Percentiles rank a stretch among this genome's conserved stretches.
phyloP scores from a whole-genome alignment of 176 grass and related monocot genomes.

The Luzula sylvatica region DNA sequence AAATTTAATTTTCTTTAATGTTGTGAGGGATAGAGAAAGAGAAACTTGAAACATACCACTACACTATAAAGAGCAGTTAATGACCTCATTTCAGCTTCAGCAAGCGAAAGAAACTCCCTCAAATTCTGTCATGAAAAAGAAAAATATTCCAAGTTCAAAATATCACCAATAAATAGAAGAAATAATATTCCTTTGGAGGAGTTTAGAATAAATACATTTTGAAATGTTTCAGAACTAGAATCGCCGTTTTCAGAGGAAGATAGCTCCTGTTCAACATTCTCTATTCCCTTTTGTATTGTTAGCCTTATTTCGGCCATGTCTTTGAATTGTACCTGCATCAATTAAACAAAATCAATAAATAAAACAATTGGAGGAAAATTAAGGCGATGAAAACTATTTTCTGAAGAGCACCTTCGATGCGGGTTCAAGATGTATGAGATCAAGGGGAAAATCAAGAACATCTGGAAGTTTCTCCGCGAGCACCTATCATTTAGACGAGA shows the following conservation, averaged over 20 bases:
- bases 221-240: slow-evolving; percentile 63
- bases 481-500: slow-evolving; percentile 35
- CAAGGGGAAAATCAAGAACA: slow-evolving; percentile 83
- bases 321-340: slow-evolving; percentile 78
- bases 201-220: slow-evolving; percentile 40
- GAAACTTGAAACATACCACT: slow-evolving; percentile 46
- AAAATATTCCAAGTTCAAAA: not conserved
- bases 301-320: slow-evolving; percentile 89
- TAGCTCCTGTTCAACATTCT: slow-evolving; percentile 81
- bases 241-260: slow-evolving; percentile 55
- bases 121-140: slow-evolving; percentile 47
- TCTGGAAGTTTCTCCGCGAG: slow-evolving; percentile 87
- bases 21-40: not conserved
- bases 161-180: not conserved
- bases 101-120: slow-evolving; percentile 68
- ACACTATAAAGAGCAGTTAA: slow-evolving; percentile 64
- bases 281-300: slow-evolving; percentile 70
- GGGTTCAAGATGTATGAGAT: slow-evolving; percentile 71
- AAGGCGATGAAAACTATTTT: not conserved
- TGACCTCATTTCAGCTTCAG: slow-evolving; percentile 84
- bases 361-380: slow-evolving; percentile 1
- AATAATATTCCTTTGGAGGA: not conserved
- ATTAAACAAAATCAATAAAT: not conserved
- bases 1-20: no score
- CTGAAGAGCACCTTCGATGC: slow-evolving; percentile 58